Conservation (phyloP, 2,329 filamentous ascomycete genomes). For the Ascochyta fabae region DNA sequence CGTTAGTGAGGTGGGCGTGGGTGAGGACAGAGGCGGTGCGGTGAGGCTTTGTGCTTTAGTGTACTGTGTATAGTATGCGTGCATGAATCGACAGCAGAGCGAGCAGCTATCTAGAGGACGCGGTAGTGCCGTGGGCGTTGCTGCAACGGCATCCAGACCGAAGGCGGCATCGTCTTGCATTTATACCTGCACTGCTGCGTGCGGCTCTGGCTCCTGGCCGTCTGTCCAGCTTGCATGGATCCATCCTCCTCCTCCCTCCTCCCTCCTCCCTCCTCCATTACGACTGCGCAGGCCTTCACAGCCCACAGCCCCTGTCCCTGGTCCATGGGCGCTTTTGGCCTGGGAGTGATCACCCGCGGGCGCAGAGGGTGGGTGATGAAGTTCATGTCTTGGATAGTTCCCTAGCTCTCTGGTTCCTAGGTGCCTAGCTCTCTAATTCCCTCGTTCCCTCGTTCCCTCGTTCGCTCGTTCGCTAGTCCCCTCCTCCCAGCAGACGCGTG, state of each 20-base stretch:
- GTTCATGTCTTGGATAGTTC: conserved; percentile 19
- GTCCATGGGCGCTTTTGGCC: conserved; percentile 13
- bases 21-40: neutral
- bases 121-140: neutral
- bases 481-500: conserved; percentile 10
- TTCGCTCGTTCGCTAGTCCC: too few species aligned
- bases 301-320: conserved; percentile 3
- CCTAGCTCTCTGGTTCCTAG: neutral
- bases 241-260: neutral
- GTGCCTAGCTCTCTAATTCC: too few species aligned
- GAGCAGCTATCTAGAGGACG: neutral
- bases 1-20: neutral
- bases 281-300: conserved; percentile 12
- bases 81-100: conserved; percentile 7
- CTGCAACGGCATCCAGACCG: conserved; percentile 2
- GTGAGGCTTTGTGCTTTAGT: too few species aligned
- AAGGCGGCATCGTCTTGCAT: conserved; percentile 5
- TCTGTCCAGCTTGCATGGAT: conserved; percentile 8
- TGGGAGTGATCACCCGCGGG: conserved; percentile 19
- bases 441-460: too few species aligned
- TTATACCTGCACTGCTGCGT: conserved; percentile 12
- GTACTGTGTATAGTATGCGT: neutral
- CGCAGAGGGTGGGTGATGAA: conserved; percentile 17
- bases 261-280: neutral
- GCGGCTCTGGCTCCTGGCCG: conserved; percentile 14